A percentile compares a stretch with the other conserved stretches of the same genome.
These are phyloP conservation scores for Exsudoporus frostii DNA, from an alignment of 768 basidiomycete genomes.

Conservation along the genomic window DNA sequence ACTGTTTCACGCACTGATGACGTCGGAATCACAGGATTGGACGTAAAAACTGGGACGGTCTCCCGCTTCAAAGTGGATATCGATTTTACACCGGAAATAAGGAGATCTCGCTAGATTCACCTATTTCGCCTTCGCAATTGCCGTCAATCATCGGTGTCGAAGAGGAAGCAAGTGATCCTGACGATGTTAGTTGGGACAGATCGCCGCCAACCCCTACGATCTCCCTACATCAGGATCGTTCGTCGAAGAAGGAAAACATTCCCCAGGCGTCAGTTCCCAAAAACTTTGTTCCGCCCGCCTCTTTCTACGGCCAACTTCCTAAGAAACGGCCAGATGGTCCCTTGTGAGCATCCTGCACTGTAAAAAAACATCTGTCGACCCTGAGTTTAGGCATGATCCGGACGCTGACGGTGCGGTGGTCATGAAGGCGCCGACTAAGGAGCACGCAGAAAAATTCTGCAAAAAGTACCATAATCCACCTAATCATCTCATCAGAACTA, in stretches of 20 bases:
- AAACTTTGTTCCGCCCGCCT: constrained; percentile 49
- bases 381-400: constrained; percentile 65
- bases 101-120: constrained; percentile 59
- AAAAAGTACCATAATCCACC: constrained; percentile 49
- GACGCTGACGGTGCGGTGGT: constrained; percentile 73
- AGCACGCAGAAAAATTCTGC: constrained; percentile 65
- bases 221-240: neutral
- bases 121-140: constrained; percentile 48
- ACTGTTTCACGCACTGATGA: constrained; percentile 4
- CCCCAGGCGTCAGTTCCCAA: constrained; percentile 12
- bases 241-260: constrained; percentile 23
- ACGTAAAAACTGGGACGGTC: constrained; percentile 57
- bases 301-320: constrained; percentile 55
- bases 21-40: constrained; percentile 48
- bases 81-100: constrained; percentile 50
- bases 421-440: constrained; percentile 74
- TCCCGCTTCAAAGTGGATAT: constrained; percentile 40
- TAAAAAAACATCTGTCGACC: neutral
- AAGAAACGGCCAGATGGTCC: constrained; percentile 28
- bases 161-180: constrained; percentile 23
- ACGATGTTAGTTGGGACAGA: constrained; percentile 11
- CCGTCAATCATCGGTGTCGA: constrained; percentile 42
- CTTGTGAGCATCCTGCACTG: constrained; percentile 11
- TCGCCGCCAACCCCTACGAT: constrained; percentile 14
- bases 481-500: neutral